Percentiles rank a stretch among this genome's conserved stretches.
Conservation (phyloP, 345 rosid genomes). For the Schrenkiella parvula region DNA sequence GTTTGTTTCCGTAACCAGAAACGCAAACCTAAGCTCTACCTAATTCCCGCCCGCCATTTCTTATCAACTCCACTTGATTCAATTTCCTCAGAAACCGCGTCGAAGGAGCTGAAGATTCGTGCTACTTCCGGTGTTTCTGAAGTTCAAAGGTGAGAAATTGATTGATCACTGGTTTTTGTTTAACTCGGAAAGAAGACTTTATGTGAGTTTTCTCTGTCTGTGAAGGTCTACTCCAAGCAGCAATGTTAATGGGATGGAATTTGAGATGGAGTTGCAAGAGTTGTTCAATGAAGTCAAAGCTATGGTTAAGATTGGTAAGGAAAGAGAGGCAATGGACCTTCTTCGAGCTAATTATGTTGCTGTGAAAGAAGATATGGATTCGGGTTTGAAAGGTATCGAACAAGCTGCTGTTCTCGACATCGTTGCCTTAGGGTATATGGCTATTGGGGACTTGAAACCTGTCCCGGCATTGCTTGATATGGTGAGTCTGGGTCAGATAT, state of each 20-base stretch:
- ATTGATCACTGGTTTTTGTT: background rate
- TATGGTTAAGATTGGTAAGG: conserved; percentile 53
- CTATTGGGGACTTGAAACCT: conserved; percentile 58
- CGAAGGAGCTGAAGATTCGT: conserved; percentile 14
- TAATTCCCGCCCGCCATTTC: conserved; percentile 33
- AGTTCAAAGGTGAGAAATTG: conserved; percentile 40
- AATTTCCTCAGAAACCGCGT: conserved; percentile 32
- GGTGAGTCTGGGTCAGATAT: conserved; percentile 38
- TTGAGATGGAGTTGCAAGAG: conserved; percentile 66
- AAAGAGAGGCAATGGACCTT: conserved; percentile 57
- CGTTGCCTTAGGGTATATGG: conserved; percentile 72
- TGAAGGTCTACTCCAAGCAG: conserved; percentile 43
- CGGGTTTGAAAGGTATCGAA: conserved; percentile 56
- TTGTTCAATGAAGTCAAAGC: conserved; percentile 64
- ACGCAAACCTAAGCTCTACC: conserved; percentile 36
- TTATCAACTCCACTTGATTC: conserved; percentile 24
- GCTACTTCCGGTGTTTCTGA: conserved; percentile 39
- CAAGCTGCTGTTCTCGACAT: conserved; percentile 81
- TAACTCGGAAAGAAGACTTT: background rate
- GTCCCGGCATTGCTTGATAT: conserved; percentile 44
- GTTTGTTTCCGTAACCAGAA: conserved; percentile 29
- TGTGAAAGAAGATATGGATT: conserved; percentile 59
- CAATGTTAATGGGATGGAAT: conserved; percentile 38
- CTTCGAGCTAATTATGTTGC: conserved; percentile 81
- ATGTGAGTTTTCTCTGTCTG: conserved; percentile 13